A percentile compares a stretch with the other conserved stretches of the same genome.
Evolutionary conservation across 2,329 filamentous ascomycete species (phyloP).

Genomic region (Calonectria multiphialidica): DNA sequence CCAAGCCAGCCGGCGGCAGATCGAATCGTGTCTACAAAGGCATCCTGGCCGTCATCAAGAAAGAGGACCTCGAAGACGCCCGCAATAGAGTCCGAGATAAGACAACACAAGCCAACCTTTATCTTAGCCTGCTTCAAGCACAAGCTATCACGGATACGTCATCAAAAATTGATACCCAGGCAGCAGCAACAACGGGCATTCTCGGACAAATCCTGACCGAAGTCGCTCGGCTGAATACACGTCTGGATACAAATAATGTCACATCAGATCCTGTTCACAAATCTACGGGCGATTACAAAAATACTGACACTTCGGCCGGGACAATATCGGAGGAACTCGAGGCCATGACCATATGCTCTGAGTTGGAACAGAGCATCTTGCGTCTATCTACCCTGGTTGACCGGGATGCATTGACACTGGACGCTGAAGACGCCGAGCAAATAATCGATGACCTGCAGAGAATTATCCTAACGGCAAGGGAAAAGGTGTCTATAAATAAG

Average conservation of each 20-base stretch:
- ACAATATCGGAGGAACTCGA: neutral
- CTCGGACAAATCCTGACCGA: conserved; percentile 24
- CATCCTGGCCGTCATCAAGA: conserved; percentile 11
- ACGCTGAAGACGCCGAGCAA: conserved; percentile 29
- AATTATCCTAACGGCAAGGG: conserved; percentile 16
- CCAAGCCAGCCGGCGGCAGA: neutral
- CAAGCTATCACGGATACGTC: conserved; percentile 22
- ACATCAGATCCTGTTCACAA: neutral
- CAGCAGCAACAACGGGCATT: conserved; percentile 9
- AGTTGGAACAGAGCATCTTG: conserved; percentile 27
- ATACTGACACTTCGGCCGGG: neutral
- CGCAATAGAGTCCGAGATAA: conserved; percentile 25
- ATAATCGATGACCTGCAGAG: conserved; percentile 29
- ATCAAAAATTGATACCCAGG: conserved; percentile 15
- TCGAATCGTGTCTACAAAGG: neutral
- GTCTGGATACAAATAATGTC: neutral
- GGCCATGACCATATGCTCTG: conserved; percentile 20
- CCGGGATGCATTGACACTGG: conserved; percentile 14
- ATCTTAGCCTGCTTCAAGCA: conserved; percentile 28
- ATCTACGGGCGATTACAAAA: neutral
- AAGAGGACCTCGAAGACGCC: conserved; percentile 24
- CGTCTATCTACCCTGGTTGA: conserved; percentile 16
- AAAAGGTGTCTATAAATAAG: neutral
- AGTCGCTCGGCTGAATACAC: conserved; percentile 14
- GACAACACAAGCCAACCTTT: conserved; percentile 23